Evolutionary conservation across 371 early-diverging fungal genomes (phyloP).

Genomic region (Actinomortierella wolfii): DNA sequence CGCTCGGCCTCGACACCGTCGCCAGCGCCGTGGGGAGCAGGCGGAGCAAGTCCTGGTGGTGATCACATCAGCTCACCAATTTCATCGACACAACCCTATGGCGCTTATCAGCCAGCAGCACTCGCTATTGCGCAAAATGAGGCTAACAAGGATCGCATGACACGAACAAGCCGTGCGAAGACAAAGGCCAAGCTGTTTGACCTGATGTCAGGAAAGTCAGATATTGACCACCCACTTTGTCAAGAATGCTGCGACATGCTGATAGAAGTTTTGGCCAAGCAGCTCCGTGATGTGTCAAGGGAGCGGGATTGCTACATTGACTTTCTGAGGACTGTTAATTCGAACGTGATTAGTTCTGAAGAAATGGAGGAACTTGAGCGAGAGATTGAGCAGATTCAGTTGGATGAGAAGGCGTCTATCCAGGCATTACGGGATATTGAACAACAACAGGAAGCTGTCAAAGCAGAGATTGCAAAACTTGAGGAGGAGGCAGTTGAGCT

Average conservation of each 20-base stretch:
- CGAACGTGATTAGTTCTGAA: slow-evolving; percentile 54
- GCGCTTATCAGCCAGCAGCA: slow-evolving; percentile 12
- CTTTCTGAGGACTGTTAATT: slow-evolving; percentile 64
- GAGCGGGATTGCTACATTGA: slow-evolving; percentile 82
- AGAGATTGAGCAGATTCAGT: slow-evolving; percentile 57
- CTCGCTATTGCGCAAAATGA: slow-evolving; percentile 13
- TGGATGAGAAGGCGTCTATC: slow-evolving; percentile 58
- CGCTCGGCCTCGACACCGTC: slow-evolving; percentile 6
- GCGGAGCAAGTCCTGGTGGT: slow-evolving; percentile 1
- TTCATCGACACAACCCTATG: slow-evolving; percentile 12
- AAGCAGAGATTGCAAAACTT: slow-evolving; percentile 60
- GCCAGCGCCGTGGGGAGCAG: neutral
- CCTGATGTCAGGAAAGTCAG: slow-evolving; percentile 69
- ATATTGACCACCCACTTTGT: slow-evolving; percentile 87
- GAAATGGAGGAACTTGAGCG: slow-evolving; percentile 52
- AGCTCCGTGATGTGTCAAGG: slow-evolving; percentile 66
- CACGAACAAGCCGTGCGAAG: slow-evolving; percentile 53
- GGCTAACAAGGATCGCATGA: slow-evolving; percentile 45
- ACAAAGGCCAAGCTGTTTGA: slow-evolving; percentile 73
- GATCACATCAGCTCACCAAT: no score
- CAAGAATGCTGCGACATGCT: slow-evolving; percentile 87
- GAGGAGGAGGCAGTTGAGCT: slow-evolving; percentile 66
- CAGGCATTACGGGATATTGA: slow-evolving; percentile 62
- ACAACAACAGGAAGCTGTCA: slow-evolving; percentile 60
- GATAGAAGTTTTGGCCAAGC: slow-evolving; percentile 68